Conservation (phyloP, 2,329 filamentous ascomycete species). For the Ophiocordyceps australis region DNA sequence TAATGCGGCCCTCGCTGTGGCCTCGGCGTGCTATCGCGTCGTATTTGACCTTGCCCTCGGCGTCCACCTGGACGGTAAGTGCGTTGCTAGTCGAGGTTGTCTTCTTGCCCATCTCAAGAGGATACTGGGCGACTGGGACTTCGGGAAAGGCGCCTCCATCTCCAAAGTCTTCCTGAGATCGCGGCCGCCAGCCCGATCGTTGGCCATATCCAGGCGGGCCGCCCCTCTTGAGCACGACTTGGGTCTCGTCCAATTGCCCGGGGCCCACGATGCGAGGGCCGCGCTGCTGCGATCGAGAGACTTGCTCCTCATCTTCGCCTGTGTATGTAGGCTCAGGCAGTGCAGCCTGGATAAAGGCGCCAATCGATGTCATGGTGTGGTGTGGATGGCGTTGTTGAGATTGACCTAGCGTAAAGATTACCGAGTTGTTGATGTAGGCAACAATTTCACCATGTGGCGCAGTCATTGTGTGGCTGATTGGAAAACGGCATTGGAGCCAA, state of each 20-base stretch:
- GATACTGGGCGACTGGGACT: constrained; percentile 85
- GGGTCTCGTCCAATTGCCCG: constrained; percentile 65
- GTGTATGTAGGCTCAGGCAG: constrained; percentile 84
- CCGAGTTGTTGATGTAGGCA: too few relatives aligned
- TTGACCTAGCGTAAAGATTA: too few relatives aligned
- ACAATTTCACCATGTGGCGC: too few relatives aligned
- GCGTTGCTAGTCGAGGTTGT: constrained; percentile 59
- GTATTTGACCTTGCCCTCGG: constrained; percentile 87
- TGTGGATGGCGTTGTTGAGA: too few relatives aligned
- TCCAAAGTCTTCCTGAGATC: constrained; percentile 77
- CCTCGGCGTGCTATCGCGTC: constrained; percentile 86
- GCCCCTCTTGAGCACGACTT: constrained; percentile 66
- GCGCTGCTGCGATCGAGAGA: constrained; percentile 51
- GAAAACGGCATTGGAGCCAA: too few relatives aligned
- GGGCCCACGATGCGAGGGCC: constrained; percentile 70
- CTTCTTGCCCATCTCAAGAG: constrained; percentile 85
- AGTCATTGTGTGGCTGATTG: too few relatives aligned
- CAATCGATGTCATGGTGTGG: constrained; percentile 42
- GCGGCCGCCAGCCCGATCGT: constrained; percentile 78
- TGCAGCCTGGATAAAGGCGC: constrained; percentile 55
- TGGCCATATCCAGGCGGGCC: constrained; percentile 81
- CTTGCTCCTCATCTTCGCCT: constrained; percentile 71
- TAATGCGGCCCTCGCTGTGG: constrained; percentile 64
- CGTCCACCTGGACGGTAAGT: constrained; percentile 79
- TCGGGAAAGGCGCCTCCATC: constrained; percentile 95